phyloP scores from a whole-genome alignment of 192 early-diverging fungal species.

The Gaertneriomyces semiglobifer region DNA sequence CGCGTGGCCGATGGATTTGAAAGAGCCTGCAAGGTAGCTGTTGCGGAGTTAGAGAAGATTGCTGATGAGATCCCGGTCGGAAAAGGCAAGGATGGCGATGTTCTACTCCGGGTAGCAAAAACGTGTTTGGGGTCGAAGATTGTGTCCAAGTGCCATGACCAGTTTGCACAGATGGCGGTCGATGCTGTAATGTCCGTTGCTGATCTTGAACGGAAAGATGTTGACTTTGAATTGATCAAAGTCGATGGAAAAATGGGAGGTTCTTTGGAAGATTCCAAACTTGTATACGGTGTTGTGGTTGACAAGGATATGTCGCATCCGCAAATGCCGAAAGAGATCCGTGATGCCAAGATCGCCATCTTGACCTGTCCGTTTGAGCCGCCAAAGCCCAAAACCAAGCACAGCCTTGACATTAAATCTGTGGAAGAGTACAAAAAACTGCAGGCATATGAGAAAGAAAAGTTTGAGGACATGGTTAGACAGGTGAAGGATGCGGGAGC shows the following conservation, averaged over 20 bases:
- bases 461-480: constrained; percentile 95
- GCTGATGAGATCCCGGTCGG: constrained; percentile 87
- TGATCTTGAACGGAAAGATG: constrained; percentile 97
- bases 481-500: constrained; percentile 97
- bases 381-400: constrained; percentile 99
- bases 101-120: constrained; percentile 92
- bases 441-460: constrained; percentile 91
- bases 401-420: constrained; percentile 96
- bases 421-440: constrained; percentile 99
- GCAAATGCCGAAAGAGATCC: constrained; percentile 97
- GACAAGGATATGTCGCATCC: constrained; percentile 99
- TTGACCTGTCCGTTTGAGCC: constrained; percentile 99
- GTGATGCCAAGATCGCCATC: constrained; percentile 95
- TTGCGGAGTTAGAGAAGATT: constrained; percentile 84
- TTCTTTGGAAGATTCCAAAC: constrained; percentile 84
- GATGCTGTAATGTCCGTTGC: constrained; percentile 97
- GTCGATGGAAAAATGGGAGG: constrained; percentile 98
- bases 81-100: constrained; percentile 68
- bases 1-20: constrained; percentile 99
- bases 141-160: constrained; percentile 97
- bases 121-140: constrained; percentile 98
- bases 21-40: constrained; percentile 90
- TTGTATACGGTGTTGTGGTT: constrained; percentile 97
- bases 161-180: constrained; percentile 97
- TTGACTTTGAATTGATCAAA: constrained; percentile 99